Conservation (phyloP, 495 filamentous ascomycete genomes). For the Hypoxylon perforatum region DNA sequence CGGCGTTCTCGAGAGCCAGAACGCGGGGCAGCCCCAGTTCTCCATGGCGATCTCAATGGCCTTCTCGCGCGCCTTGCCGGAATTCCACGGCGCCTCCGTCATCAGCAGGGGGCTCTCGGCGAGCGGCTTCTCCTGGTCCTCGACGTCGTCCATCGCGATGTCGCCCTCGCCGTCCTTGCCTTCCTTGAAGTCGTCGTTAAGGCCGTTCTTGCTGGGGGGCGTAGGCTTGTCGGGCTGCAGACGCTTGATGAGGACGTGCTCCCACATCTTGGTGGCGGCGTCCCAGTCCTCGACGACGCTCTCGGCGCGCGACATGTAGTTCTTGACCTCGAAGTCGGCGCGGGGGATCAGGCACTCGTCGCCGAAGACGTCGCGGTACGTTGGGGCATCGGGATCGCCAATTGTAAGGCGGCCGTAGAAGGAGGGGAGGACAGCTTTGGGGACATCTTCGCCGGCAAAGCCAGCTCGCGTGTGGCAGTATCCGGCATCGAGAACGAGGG, state of each 20-base stretch:
- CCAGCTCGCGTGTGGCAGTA: constrained; percentile 91
- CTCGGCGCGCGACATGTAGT: constrained; percentile 84
- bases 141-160: constrained; percentile 68
- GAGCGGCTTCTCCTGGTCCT: constrained; percentile 79
- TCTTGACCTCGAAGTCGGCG: constrained; percentile 80
- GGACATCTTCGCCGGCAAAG: constrained; percentile 96
- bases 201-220: constrained; percentile 75
- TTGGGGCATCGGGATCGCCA: constrained; percentile 58
- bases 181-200: constrained; percentile 73
- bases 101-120: constrained; percentile 91
- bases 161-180: constrained; percentile 68
- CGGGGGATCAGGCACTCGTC: constrained; percentile 86
- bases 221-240: constrained; percentile 75
- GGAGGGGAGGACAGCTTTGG: constrained; percentile 90
- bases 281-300: constrained; percentile 98
- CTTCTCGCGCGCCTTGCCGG: constrained; percentile 86
- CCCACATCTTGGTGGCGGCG: constrained; percentile 87
- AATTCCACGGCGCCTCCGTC: constrained; percentile 94
- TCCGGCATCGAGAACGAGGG: constrained; percentile 94
- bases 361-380: constrained; percentile 79
- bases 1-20: constrained; percentile 78
- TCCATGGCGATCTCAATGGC: constrained; percentile 95
- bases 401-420: constrained; percentile 74
- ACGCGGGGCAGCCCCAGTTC: constrained; percentile 91
- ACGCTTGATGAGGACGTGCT: constrained; percentile 76